Percentiles rank a stretch among this genome's conserved stretches.
Evolutionary conservation across 306 rosid species (phyloP).

Genomic region (Vigna hirtella): DNA sequence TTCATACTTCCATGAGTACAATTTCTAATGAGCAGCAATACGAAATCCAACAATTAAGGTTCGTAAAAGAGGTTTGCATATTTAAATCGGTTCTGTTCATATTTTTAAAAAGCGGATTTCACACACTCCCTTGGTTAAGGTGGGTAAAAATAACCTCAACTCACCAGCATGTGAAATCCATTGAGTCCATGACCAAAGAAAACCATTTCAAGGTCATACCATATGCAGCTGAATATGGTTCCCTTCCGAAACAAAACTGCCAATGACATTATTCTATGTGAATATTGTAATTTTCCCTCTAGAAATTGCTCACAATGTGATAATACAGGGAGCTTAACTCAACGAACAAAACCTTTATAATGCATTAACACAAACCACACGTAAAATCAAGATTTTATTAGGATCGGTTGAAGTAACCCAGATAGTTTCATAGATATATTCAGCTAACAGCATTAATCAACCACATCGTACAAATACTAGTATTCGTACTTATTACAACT

Average conservation of each 20-base stretch:
- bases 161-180: not conserved
- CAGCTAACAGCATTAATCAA: conserved; percentile 13
- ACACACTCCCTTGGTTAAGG: not conserved
- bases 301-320: not conserved
- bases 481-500: not conserved
- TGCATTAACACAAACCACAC: not conserved
- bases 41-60: not conserved
- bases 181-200: not conserved
- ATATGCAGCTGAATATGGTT: not conserved
- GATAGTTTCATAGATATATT: not conserved
- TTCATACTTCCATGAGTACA: not conserved
- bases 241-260: not conserved
- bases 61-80: not conserved
- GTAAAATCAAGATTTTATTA: not conserved
- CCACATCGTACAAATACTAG: conserved; percentile 26
- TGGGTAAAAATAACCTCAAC: not conserved
- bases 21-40: not conserved
- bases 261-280: too few relatives aligned
- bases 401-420: not conserved
- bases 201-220: conserved; percentile 4
- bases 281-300: not conserved
- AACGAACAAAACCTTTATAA: conserved; percentile 21
- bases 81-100: too few relatives aligned
- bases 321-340: not conserved
- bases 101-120: too few relatives aligned